phyloP scores from a whole-genome alignment of 2,329 filamentous ascomycete species.

The Epichloe elymi region DNA sequence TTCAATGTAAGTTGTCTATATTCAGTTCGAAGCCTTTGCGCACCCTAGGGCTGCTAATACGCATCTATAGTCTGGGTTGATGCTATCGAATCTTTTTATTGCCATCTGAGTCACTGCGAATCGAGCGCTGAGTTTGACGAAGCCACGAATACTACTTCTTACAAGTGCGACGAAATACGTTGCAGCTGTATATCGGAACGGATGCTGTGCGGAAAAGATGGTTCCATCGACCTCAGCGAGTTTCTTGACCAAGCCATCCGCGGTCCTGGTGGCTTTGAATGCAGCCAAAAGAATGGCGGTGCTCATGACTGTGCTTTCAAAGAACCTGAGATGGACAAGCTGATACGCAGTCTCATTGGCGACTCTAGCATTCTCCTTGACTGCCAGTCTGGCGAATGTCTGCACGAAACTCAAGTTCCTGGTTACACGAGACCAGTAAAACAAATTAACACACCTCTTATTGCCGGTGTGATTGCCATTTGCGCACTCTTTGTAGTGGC shows the following conservation, averaged over 20 bases:
- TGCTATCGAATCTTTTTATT: slow-evolving; percentile 90
- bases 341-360: slow-evolving; percentile 82
- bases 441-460: slow-evolving; percentile 91
- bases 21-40: neutral
- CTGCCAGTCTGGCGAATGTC: slow-evolving; percentile 79
- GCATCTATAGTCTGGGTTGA: slow-evolving; percentile 72
- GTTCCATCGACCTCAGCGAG: slow-evolving; percentile 82
- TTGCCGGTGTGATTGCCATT: slow-evolving; percentile 82
- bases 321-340: slow-evolving; percentile 81
- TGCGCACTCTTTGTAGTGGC: slow-evolving; percentile 81
- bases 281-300: slow-evolving; percentile 51
- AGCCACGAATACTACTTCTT: slow-evolving; percentile 66
- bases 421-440: slow-evolving; percentile 83
- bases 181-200: slow-evolving; percentile 83
- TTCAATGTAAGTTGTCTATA: slow-evolving; percentile 58
- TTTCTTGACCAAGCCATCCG: slow-evolving; percentile 74
- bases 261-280: slow-evolving; percentile 76
- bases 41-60: neutral
- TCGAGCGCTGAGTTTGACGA: slow-evolving; percentile 57
- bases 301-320: slow-evolving; percentile 64
- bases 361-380: slow-evolving; percentile 76
- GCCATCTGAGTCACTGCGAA: slow-evolving; percentile 68
- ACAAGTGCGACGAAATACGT: slow-evolving; percentile 71
- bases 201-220: slow-evolving; percentile 86
- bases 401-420: slow-evolving; percentile 84